Evolutionary conservation across 106 monocot genomes (phyloP).

Genomic region (Allium fistulosum): DNA sequence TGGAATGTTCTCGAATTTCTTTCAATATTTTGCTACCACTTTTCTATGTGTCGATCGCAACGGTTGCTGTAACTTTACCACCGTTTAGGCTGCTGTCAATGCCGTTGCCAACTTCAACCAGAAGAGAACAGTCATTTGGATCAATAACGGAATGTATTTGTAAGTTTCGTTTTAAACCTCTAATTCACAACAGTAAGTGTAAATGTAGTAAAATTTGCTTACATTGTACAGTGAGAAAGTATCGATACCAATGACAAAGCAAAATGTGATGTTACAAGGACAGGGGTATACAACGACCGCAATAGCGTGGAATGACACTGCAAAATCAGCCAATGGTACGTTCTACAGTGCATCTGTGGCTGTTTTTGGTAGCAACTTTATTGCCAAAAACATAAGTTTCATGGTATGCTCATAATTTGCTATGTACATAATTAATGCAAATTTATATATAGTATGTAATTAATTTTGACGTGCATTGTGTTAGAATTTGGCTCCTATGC

Average conservation of each 20-base stretch:
- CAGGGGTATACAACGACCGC: conserved; percentile 63
- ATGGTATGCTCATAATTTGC: conserved; percentile 34
- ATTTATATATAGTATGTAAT: background rate
- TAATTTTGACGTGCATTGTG: background rate
- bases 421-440: too few species aligned
- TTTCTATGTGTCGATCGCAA: conserved; percentile 71
- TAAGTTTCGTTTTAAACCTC: conserved; percentile 19
- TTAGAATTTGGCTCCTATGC: conserved; percentile 85
- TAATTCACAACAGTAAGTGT: too few species aligned
- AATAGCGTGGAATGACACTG: conserved; percentile 84
- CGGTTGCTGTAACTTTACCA: conserved; percentile 85
- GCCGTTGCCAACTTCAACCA: conserved; percentile 22
- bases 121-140: conserved; percentile 79
- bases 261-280: conserved; percentile 85
- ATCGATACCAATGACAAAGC: conserved; percentile 40
- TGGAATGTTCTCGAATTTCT: too few species aligned
- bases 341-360: conserved; percentile 62
- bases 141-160: conserved; percentile 83
- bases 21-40: too few species aligned
- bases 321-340: conserved; percentile 71
- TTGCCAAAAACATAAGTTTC: conserved; percentile 92
- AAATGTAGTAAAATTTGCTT: background rate
- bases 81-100: conserved; percentile 69
- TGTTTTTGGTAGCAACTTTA: conserved; percentile 53
- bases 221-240: conserved; percentile 69